Conservation (phyloP, 164 flowering plant species). For the Houttuynia cordata region DNA sequence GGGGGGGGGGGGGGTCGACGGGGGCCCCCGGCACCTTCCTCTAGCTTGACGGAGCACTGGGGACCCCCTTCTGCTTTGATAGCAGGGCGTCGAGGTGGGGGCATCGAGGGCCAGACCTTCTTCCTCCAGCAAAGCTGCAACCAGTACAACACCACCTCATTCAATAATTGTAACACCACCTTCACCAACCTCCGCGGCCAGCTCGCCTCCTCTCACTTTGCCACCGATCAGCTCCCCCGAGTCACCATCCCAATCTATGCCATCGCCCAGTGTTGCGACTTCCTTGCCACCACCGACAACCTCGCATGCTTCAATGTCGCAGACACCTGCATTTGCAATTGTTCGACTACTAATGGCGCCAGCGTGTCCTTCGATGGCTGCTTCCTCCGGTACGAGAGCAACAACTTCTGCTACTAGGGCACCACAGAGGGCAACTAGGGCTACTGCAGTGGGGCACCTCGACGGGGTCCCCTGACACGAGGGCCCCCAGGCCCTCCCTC, state of each 20-base stretch:
- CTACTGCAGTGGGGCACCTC: constrained; percentile 26
- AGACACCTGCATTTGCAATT: constrained; percentile 21
- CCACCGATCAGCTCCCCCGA: constrained; percentile 20
- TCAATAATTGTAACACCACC: constrained; percentile 7
- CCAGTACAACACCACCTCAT: constrained; percentile 17
- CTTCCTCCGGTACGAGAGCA: constrained; percentile 48
- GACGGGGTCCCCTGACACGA: too few species aligned
- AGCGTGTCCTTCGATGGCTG: constrained; percentile 45
- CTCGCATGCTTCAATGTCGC: constrained; percentile 23
- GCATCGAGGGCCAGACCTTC: constrained; percentile 10
- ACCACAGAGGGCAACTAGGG: constrained; percentile 17
- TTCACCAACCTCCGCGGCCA: constrained; percentile 10
- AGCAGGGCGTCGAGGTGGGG: too few species aligned
- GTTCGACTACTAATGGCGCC: constrained; percentile 37
- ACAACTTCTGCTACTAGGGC: constrained; percentile 25
- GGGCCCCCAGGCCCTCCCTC: too few species aligned
- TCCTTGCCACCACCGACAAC: constrained; percentile 19
- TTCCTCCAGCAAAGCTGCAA: constrained; percentile 13
- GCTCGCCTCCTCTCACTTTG: constrained; percentile 14
- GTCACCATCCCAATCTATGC: constrained; percentile 28
- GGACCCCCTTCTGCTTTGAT: too few species aligned
- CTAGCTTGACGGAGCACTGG: too few species aligned
- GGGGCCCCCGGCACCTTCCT: too few species aligned
- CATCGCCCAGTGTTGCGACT: constrained; percentile 37
- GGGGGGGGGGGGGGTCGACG: too few species aligned